phyloP scores from a whole-genome alignment of 1,284 basidiomycete species.

The Rhodotorula sp. region DNA sequence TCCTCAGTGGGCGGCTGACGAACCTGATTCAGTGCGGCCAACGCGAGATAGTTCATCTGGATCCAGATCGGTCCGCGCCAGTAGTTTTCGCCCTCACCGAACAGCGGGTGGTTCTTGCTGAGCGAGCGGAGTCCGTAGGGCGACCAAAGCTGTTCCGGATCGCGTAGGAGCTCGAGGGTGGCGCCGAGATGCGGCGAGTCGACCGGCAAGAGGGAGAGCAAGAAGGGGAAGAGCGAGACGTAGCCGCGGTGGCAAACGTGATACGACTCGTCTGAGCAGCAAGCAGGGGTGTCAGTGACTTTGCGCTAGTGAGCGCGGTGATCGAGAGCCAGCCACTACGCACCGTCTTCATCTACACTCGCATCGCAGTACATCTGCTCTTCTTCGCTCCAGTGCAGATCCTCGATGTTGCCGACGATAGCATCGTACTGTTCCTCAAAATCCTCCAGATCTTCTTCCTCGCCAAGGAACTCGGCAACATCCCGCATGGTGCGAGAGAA shows the following conservation, averaged over 20 bases:
- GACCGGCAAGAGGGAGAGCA: conserved; percentile 71
- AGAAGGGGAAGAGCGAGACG: conserved; percentile 86
- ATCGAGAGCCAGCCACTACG: conserved; percentile 26
- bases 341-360: conserved; percentile 77
- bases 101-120: conserved; percentile 76
- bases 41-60: conserved; percentile 88
- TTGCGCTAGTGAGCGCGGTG: neutral
- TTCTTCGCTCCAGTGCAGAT: conserved; percentile 88
- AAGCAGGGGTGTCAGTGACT: neutral
- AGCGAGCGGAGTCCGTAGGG: conserved; percentile 82
- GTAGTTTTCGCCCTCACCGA: conserved; percentile 88
- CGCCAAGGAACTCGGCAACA: conserved; percentile 76
- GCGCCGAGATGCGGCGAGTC: conserved; percentile 73
- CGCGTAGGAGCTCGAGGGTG: conserved; percentile 72
- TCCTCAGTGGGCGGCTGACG: conserved; percentile 13
- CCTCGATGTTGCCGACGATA: conserved; percentile 77
- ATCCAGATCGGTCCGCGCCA: conserved; percentile 97
- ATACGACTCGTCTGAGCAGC: conserved; percentile 73
- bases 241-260: conserved; percentile 89
- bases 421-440: conserved; percentile 73
- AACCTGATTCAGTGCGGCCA: conserved; percentile 73
- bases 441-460: conserved; percentile 71
- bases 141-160: conserved; percentile 85
- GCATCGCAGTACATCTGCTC: conserved; percentile 89
- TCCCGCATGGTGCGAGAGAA: conserved; percentile 85